These are phyloP conservation scores for Porcisia deanei DNA, from an alignment of 208 protist genomes.

Conservation along the genomic window DNA sequence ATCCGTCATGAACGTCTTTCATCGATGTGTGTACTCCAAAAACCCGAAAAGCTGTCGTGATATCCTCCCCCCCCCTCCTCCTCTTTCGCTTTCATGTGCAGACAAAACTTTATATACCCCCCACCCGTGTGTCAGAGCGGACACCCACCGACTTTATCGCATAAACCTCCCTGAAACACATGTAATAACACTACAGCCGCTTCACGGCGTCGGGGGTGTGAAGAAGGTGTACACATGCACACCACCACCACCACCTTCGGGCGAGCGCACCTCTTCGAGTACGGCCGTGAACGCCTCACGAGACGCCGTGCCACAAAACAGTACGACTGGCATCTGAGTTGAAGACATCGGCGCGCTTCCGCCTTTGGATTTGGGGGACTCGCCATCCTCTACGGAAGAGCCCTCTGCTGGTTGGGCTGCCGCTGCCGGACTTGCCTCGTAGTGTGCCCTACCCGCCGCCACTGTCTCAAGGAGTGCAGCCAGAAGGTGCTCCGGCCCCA, in stretches of 20 bases:
- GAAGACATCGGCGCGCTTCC: background rate
- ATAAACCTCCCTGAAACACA: too few species aligned
- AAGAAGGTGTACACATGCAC: too few species aligned
- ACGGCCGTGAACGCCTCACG: conserved; percentile 21
- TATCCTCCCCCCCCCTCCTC: too few species aligned
- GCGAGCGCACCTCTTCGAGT: conserved; percentile 15
- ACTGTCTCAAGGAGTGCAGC: conserved; percentile 32
- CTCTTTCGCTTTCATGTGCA: too few species aligned
- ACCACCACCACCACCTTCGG: conserved; percentile 9
- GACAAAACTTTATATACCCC: background rate
- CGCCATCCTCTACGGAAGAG: conserved; percentile 2
- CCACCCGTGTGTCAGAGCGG: too few species aligned
- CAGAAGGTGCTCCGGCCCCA: conserved; percentile 45
- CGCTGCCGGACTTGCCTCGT: background rate
- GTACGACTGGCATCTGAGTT: conserved; percentile 8
- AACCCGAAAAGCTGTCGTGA: too few species aligned
- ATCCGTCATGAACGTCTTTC: too few species aligned
- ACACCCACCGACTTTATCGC: background rate
- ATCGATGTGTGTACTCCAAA: too few species aligned
- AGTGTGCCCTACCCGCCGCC: background rate
- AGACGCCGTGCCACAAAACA: conserved; percentile 27
- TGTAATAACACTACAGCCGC: background rate
- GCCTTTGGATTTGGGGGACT: background rate
- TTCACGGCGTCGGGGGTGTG: background rate
- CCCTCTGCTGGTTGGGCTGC: background rate